These are phyloP conservation scores for Tetragonia tetragonoides DNA, from an alignment of 148 eudicot species.

Conservation along the genomic window DNA sequence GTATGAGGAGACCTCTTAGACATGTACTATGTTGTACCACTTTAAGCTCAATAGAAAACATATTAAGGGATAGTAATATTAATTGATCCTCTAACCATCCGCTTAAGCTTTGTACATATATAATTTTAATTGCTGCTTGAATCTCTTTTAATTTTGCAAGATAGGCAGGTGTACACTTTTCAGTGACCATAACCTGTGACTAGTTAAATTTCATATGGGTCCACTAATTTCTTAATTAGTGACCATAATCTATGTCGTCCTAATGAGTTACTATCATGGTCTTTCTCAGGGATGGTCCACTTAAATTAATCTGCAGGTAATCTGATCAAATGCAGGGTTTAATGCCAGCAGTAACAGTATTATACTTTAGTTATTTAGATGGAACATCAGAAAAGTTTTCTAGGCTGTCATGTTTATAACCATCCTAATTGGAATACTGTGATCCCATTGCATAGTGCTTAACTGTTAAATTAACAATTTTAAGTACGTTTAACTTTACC, in stretches of 20 bases:
- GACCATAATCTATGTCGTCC: too few relatives aligned
- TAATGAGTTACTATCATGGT: too few relatives aligned
- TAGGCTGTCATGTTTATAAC: constrained; percentile 3
- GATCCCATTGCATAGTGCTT: neutral
- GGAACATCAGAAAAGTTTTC: neutral
- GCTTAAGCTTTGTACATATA: too few relatives aligned
- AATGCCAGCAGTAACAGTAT: neutral
- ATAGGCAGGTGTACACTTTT: neutral
- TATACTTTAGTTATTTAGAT: neutral
- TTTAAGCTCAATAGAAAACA: too few relatives aligned
- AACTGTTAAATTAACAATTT: neutral
- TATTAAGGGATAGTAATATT: too few relatives aligned
- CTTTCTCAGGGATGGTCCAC: neutral
- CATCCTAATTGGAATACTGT: neutral
- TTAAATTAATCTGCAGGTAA: constrained; percentile 5
- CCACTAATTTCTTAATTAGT: too few relatives aligned
- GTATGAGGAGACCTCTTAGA: too few relatives aligned
- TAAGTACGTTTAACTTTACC: neutral
- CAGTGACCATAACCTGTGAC: too few relatives aligned
- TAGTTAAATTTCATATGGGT: too few relatives aligned
- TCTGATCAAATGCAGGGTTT: constrained; percentile 2
- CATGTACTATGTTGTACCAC: too few relatives aligned
- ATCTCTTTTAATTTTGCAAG: neutral
- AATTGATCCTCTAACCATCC: too few relatives aligned
- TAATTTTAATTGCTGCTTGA: neutral